Evolutionary conservation across 345 rosid species (phyloP).

Genomic region (Camelina sativa): DNA sequence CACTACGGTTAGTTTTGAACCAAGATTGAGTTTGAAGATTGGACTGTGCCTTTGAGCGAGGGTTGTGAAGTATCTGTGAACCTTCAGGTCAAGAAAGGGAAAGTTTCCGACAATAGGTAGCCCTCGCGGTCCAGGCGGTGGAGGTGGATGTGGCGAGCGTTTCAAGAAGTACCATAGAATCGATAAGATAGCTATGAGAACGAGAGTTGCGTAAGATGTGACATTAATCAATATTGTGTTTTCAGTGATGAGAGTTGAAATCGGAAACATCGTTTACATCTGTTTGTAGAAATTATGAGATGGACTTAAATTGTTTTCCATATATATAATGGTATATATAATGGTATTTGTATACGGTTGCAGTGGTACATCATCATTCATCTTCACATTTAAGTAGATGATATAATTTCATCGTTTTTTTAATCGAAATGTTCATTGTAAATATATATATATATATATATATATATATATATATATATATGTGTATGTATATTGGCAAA

Average conservation of each 20-base stretch:
- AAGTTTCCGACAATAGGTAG: constrained; percentile 58
- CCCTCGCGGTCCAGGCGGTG: constrained; percentile 59
- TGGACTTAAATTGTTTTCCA: background rate
- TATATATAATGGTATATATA: background rate
- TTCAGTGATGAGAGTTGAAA: background rate
- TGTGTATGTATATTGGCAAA: too few relatives aligned
- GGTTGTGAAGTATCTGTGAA: constrained; percentile 50
- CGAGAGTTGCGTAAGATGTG: background rate
- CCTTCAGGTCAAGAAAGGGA: constrained; percentile 52
- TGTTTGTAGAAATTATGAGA: background rate
- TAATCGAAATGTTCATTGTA: too few relatives aligned
- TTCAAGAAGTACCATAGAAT: constrained; percentile 9
- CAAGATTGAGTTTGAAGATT: constrained; percentile 50
- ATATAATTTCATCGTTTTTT: too few relatives aligned
- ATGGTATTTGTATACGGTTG: background rate
- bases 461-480: too few relatives aligned
- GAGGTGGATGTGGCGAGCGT: constrained; percentile 17
- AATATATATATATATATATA: too few relatives aligned
- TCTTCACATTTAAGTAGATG: background rate
- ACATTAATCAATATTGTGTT: background rate
- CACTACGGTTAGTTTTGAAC: constrained; percentile 48
- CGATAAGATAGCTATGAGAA: constrained; percentile 16
- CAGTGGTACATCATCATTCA: background rate
- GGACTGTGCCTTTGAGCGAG: constrained; percentile 49
- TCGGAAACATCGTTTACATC: background rate